Evolutionary conservation across 179 eudicot species (phyloP), one percentile per base, ranked within the genome.

Genomic region (Beta lomatogona): DNA sequence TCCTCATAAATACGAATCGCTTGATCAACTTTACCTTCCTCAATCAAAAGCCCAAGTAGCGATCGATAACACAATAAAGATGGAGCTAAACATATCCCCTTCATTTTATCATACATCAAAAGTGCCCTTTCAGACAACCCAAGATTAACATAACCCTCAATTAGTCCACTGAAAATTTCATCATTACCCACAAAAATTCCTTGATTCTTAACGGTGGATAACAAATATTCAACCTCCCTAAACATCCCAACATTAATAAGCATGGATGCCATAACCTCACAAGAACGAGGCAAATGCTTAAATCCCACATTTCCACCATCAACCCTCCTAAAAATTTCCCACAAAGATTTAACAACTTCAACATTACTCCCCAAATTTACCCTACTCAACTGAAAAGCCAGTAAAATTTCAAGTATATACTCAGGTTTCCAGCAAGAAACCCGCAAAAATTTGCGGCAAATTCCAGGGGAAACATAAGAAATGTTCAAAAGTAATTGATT

Each of bases 271-370:
- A 94, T 91, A 64, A 93, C 65, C 84, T 93, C 85, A 71, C 79
- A 89, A 48, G 94, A 91, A 66, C 25, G 80, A 63, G 87, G 88
- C 52, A 89, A 79, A 83, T 90, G 90, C 84, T 76, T 72, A 79
- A 89, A 91, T 66, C 80, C 83, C 88, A 73, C 82, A 86, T 68
- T 75, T 76, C 86, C 61, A 59, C 83, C 83, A 64, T 61, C 82
- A 79, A 85, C 90, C 90, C 88, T 89, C 78, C 81, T 89, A 71
- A 89, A 94, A 70, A 94, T 79, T 54, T 82, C 93, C 96, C 93
- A 94, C 83, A 94, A 85, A 90, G 86, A 85, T 50, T 79, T 86
- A 72, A 89, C 87, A 87, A 82, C 86, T 83, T 75, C 66, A 75
- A 76, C 86, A 81, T 85, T 90, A 85, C 80, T 41, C n/a, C 66